Evolutionary conservation across 306 rosid genomes (phyloP), one percentile per base, ranked within the genome.

Genomic region (Fragaria iinumae): DNA sequence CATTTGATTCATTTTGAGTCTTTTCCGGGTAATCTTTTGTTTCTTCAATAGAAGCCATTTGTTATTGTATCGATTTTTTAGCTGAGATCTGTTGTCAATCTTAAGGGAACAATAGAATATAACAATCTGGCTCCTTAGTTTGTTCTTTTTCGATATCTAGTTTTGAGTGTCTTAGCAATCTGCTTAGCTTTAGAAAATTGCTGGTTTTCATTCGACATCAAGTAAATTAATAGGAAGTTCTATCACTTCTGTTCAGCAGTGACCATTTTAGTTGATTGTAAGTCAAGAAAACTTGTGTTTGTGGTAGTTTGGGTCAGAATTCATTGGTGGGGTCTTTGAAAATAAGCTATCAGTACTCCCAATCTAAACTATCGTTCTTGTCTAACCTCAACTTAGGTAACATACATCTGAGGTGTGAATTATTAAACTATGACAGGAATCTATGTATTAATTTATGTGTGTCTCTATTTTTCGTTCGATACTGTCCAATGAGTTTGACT

Each of bases 251-350:
- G 43, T 70, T 70, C 60, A 29, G 39, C 60, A 29, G 39, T 48
- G 25, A 3, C 39, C 27, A 16, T 29, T 45, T 48, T 44, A 25
- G 73, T 69, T 69, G 73, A 69, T 69, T 44, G 57, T 5, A 27
- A 44, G 73, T 16, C 57, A 69, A 69, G 73, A 25, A 69, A 45
- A 69, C 56, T 69, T 69, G 57, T 27, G 3, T 45, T 47, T 45
- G 13, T 13, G 41, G 73, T 16, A 70, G 59, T 50, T 64, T 64
- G 69, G 75, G 14, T 12, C n/a, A 49, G 60, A 49, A 29, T 71
- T 49, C 12, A 32, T 10, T 71, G 60, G 62, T 71, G 47, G 62
- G 75, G 62, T 71, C 63, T 71, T 32, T 29, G 60, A 48, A 32
- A 17, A 18, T 50, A 38, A 25, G 32, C 63, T 52, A 71, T 20